Percentiles rank a stretch among this genome's conserved stretches.
phyloP scores from a whole-genome alignment of 192 early-diverging fungal species.

The Rhizophlyctis rosea region DNA sequence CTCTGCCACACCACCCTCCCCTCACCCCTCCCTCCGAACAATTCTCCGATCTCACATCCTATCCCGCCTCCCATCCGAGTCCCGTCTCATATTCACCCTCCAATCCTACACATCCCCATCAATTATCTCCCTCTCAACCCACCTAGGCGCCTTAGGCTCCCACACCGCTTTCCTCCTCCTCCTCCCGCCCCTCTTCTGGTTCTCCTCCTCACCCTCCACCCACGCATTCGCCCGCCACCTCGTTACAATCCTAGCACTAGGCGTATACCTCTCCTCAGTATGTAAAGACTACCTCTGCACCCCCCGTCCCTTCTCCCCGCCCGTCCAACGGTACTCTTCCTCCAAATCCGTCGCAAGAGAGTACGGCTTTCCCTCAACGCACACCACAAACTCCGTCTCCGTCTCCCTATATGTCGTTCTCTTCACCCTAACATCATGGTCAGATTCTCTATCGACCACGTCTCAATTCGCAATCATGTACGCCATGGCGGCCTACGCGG shows the following conservation, averaged over 20 bases:
- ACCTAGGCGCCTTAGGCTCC: slow-evolving; percentile 61
- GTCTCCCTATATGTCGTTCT: slow-evolving; percentile 53
- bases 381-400: slow-evolving; percentile 80
- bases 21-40: too few relatives aligned
- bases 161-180: slow-evolving; percentile 84
- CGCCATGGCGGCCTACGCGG: slow-evolving; percentile 47
- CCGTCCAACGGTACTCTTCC: slow-evolving; percentile 68
- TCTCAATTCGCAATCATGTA: slow-evolving; percentile 29
- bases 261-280: not conserved
- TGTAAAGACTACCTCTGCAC: slow-evolving; percentile 78
- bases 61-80: too few relatives aligned
- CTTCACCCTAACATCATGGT: slow-evolving; percentile 25
- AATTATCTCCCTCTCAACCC: too few relatives aligned
- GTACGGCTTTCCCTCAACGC: slow-evolving; percentile 91
- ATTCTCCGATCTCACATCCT: too few relatives aligned
- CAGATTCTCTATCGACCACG: slow-evolving; percentile 19
- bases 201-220: slow-evolving; percentile 25
- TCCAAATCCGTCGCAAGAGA: slow-evolving; percentile 68
- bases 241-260: too few relatives aligned
- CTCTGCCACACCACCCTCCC: too few relatives aligned
- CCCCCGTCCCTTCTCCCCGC: slow-evolving; percentile 79
- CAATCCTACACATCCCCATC: too few relatives aligned
- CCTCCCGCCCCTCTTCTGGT: slow-evolving; percentile 78
- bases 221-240: not conserved
- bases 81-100: too few relatives aligned